These are phyloP conservation scores for Paramyrothecium roridum DNA, from an alignment of 2,329 filamentous ascomycete genomes.

Conservation along the genomic window DNA sequence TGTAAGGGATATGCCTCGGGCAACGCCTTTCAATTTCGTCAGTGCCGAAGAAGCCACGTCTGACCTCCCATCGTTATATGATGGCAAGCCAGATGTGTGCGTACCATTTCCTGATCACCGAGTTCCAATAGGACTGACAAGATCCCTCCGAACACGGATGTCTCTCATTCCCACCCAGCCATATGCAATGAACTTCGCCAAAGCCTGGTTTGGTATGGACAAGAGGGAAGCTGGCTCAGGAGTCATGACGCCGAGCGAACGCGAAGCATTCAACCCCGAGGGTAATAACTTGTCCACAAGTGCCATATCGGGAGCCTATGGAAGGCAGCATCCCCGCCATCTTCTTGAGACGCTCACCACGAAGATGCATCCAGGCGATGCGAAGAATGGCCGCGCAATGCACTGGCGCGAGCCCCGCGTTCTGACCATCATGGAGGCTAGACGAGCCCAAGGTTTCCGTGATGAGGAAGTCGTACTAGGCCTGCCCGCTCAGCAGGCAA, in stretches of 20 bases:
- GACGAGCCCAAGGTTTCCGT: conserved; percentile 66
- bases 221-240: conserved; percentile 19
- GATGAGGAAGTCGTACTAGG: conserved; percentile 72
- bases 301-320: conserved; percentile 42
- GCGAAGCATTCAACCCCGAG: conserved; percentile 34
- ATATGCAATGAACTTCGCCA: conserved; percentile 48
- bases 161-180: conserved; percentile 58
- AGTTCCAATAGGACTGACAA: conserved; percentile 36
- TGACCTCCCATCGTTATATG: conserved; percentile 62
- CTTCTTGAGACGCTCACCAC: conserved; percentile 66
- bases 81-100: conserved; percentile 60
- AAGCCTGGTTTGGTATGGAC: conserved; percentile 36
- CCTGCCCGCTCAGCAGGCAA: conserved; percentile 49
- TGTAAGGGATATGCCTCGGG: conserved; percentile 30
- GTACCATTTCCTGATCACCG: conserved; percentile 68
- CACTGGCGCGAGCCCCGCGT: conserved; percentile 66
- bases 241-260: conserved; percentile 34
- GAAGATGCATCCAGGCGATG: conserved; percentile 43
- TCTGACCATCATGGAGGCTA: conserved; percentile 63
- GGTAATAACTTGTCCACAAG: conserved; percentile 25
- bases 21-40: conserved; percentile 59
- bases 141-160: conserved; percentile 41
- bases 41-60: conserved; percentile 49
- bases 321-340: conserved; percentile 45
- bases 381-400: conserved; percentile 49